These are phyloP conservation scores for Kwoniella europaea DNA, from an alignment of 768 basidiomycete species.

Conservation along the genomic window DNA sequence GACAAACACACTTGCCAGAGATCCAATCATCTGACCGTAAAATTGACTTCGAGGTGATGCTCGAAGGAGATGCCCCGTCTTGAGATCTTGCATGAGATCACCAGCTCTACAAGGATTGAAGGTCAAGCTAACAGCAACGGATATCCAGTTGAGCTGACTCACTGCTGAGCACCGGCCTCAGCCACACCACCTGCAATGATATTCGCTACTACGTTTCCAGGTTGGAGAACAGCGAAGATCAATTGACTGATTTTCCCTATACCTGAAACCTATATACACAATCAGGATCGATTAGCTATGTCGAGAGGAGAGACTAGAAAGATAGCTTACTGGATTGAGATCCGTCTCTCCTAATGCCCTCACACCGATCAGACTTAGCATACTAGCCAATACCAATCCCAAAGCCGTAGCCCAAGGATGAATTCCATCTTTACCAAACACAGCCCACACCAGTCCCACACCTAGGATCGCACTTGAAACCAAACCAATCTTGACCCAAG, in stretches of 20 bases:
- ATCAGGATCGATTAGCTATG: not conserved
- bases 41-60: constrained; percentile 94
- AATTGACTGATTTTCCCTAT: constrained; percentile 94
- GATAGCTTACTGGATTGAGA: constrained; percentile 62
- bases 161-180: constrained; percentile 59
- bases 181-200: constrained; percentile 97
- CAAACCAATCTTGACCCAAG: constrained; percentile 78
- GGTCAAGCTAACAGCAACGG: too few species aligned
- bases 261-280: constrained; percentile 62
- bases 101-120: constrained; percentile 68
- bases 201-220: constrained; percentile 95
- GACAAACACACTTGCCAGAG: constrained; percentile 82
- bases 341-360: constrained; percentile 96
- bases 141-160: not conserved
- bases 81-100: constrained; percentile 97
- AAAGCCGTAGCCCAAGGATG: constrained; percentile 92
- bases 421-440: constrained; percentile 90
- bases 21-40: constrained; percentile 87
- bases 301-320: not conserved
- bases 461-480: constrained; percentile 69
- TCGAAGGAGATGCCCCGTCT: constrained; percentile 89
- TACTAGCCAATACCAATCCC: constrained; percentile 78
- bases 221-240: constrained; percentile 90
- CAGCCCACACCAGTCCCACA: constrained; percentile 78
- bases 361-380: constrained; percentile 88